phyloP scores from a whole-genome alignment of 805 yeast genomes.

The Barnettozyma populi region DNA sequence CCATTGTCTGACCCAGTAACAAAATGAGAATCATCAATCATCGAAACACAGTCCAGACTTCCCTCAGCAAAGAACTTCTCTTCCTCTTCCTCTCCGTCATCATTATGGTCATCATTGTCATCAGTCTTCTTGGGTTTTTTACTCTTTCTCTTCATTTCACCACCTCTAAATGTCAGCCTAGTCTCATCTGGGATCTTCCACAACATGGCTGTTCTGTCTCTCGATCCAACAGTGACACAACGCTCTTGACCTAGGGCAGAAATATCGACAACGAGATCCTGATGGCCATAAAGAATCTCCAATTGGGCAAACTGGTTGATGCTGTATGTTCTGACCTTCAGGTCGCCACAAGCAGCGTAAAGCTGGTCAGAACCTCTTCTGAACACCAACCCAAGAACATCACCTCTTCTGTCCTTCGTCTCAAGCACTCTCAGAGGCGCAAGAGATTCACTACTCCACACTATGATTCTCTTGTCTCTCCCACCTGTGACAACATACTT shows the following conservation, averaged over 20 bases:
- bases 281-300: constrained; percentile 93
- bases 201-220: constrained; percentile 91
- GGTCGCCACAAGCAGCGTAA: constrained; percentile 90
- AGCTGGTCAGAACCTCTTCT: constrained; percentile 78
- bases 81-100: constrained; percentile 28
- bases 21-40: constrained; percentile 90
- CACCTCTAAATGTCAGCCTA: constrained; percentile 88
- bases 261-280: constrained; percentile 80
- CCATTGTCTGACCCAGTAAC: constrained; percentile 97
- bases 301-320: constrained; percentile 82
- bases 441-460: constrained; percentile 81
- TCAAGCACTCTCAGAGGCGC: constrained; percentile 73
- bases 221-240: constrained; percentile 91
- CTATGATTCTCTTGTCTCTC: constrained; percentile 67
- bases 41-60: constrained; percentile 80
- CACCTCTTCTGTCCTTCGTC: constrained; percentile 65
- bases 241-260: constrained; percentile 80
- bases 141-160: constrained; percentile 48
- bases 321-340: constrained; percentile 82
- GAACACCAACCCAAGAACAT: constrained; percentile 67
- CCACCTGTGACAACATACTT: constrained; percentile 90
- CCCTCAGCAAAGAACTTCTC: constrained; percentile 65
- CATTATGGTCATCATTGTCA: constrained; percentile 10
- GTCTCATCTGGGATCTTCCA: constrained; percentile 98
- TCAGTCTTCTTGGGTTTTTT: constrained; percentile 27